phyloP scores from a whole-genome alignment of 345 rosid genomes.

The Camelina sativa region DNA sequence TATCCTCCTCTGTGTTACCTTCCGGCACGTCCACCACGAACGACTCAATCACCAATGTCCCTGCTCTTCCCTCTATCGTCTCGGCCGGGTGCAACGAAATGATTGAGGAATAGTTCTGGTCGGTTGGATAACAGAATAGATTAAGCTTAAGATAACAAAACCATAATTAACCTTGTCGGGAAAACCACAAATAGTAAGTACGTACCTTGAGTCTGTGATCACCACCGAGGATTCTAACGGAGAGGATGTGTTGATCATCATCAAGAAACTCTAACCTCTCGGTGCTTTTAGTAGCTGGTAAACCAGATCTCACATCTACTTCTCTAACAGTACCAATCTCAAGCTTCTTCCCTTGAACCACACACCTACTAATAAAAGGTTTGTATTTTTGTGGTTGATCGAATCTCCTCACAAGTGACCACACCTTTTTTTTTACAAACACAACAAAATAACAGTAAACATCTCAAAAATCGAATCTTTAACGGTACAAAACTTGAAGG shows the following conservation, averaged over 20 bases:
- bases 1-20: constrained; percentile 90
- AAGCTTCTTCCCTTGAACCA: constrained; percentile 53
- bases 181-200: neutral
- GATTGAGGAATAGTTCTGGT: constrained; percentile 86
- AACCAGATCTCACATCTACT: constrained; percentile 73
- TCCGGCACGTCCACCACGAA: constrained; percentile 88
- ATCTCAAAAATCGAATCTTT: neutral
- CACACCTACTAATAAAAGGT: constrained; percentile 71
- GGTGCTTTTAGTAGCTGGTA: constrained; percentile 78
- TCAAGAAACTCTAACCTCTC: constrained; percentile 76
- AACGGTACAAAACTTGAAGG: neutral
- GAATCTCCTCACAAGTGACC: constrained; percentile 80
- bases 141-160: neutral
- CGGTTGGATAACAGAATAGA: neutral
- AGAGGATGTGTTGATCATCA: constrained; percentile 66
- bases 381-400: constrained; percentile 81
- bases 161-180: neutral
- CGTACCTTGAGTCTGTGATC: constrained; percentile 75
- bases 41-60: constrained; percentile 80
- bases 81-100: constrained; percentile 79
- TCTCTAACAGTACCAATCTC: constrained; percentile 77
- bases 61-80: constrained; percentile 75
- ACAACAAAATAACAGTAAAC: neutral
- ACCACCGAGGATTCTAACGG: constrained; percentile 67
- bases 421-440: constrained; percentile 47